A percentile compares a stretch with the other conserved stretches of the same genome.
Evolutionary conservation across 192 early-diverging fungal genomes (phyloP).

Genomic region (Chytriomyces sp.): DNA sequence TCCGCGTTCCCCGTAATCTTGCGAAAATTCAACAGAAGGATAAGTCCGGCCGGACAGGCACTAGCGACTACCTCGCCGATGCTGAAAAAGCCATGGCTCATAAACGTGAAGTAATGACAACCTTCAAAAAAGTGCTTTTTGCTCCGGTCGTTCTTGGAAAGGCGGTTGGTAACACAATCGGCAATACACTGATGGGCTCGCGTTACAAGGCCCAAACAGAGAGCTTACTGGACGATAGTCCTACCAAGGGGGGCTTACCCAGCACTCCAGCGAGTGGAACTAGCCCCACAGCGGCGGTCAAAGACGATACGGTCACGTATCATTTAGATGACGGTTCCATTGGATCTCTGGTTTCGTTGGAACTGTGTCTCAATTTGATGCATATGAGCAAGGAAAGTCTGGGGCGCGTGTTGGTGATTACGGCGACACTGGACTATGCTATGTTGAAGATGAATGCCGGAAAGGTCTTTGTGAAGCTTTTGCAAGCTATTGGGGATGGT

Average conservation of each 20-base stretch:
- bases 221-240: background rate
- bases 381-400: slow-evolving; percentile 81
- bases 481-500: slow-evolving; percentile 70
- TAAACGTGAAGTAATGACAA: slow-evolving; percentile 58
- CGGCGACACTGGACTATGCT: slow-evolving; percentile 35
- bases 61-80: slow-evolving; percentile 44
- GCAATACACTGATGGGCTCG: slow-evolving; percentile 13
- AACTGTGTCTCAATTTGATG: slow-evolving; percentile 84
- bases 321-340: slow-evolving; percentile 63
- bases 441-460: slow-evolving; percentile 60
- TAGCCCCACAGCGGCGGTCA: background rate
- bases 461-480: slow-evolving; percentile 71
- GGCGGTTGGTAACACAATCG: slow-evolving; percentile 22
- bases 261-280: background rate
- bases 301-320: slow-evolving; percentile 56
- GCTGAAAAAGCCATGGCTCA: slow-evolving; percentile 52
- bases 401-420: slow-evolving; percentile 53
- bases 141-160: slow-evolving; percentile 55
- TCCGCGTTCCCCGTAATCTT: background rate
- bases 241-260: background rate
- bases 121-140: slow-evolving; percentile 57
- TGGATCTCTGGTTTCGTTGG: slow-evolving; percentile 71
- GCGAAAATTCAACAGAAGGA: slow-evolving; percentile 22
- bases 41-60: slow-evolving; percentile 2
- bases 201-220: slow-evolving; percentile 18